These are phyloP conservation scores for Salix dunnii DNA, from an alignment of 345 rosid species.

Conservation along the genomic window DNA sequence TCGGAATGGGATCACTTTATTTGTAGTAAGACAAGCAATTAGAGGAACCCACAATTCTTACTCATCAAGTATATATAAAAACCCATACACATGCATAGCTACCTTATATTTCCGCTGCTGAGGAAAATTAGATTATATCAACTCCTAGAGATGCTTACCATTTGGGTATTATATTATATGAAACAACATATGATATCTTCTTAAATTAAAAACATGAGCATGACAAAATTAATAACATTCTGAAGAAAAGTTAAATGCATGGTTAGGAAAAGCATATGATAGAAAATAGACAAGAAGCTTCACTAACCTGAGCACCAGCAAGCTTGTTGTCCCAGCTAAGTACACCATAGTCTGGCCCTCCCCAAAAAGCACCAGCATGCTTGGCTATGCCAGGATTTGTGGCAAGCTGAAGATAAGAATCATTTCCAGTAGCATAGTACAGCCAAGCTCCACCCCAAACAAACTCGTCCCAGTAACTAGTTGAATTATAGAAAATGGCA, in stretches of 20 bases:
- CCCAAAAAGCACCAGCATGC: conserved; percentile 96
- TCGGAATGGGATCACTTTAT: background rate
- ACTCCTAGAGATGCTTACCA: background rate
- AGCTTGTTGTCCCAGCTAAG: conserved; percentile 99
- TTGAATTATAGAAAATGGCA: conserved; percentile 70
- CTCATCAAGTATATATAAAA: background rate
- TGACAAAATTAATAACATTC: background rate
- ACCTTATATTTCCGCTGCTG: background rate
- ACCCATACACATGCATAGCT: background rate
- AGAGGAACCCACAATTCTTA: background rate
- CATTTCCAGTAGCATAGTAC: conserved; percentile 88
- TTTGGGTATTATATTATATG: background rate
- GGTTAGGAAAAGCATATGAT: background rate
- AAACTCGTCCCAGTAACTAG: conserved; percentile 90
- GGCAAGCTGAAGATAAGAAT: conserved; percentile 67
- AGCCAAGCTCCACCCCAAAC: conserved; percentile 96
- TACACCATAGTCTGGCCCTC: conserved; percentile 80
- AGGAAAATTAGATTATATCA: background rate
- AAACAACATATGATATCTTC: background rate
- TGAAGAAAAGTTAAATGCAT: background rate
- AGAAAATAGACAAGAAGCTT: background rate
- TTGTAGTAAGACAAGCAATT: background rate
- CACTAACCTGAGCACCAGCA: conserved; percentile 81
- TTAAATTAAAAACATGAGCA: background rate
- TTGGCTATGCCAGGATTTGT: conserved; percentile 66